phyloP scores from a whole-genome alignment of 2,329 filamentous ascomycete species.

The Aspergillus piperis region DNA sequence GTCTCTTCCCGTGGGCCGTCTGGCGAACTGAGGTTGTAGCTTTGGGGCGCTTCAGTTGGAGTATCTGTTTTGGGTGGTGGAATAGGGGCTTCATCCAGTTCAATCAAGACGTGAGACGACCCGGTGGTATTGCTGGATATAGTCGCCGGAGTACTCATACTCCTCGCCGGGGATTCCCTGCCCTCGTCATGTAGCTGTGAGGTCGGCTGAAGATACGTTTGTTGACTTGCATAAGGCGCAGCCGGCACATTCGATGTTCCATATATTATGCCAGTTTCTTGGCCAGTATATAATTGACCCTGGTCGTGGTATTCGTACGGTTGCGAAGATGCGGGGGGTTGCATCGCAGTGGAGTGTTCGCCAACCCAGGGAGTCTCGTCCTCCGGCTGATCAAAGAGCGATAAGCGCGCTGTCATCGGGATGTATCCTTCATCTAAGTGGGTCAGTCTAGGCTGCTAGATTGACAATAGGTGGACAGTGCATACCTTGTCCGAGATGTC shows the following conservation, averaged over 20 bases:
- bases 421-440: conserved; percentile 39
- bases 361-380: conserved; percentile 32
- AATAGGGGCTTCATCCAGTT: conserved; percentile 24
- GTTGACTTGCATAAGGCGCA: neutral
- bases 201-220: conserved; percentile 8
- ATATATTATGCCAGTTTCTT: conserved; percentile 18
- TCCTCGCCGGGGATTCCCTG: conserved; percentile 21
- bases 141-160: conserved; percentile 24
- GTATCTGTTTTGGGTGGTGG: conserved; percentile 9
- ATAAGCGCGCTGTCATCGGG: conserved; percentile 43
- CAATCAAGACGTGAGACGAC: conserved; percentile 37
- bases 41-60: conserved; percentile 6
- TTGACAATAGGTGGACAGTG: neutral
- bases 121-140: conserved; percentile 29
- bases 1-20: neutral
- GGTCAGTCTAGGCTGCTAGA: conserved; percentile 16
- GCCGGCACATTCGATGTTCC: conserved; percentile 8
- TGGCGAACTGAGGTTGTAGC: neutral
- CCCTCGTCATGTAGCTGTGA: conserved; percentile 13
- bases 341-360: conserved; percentile 18
- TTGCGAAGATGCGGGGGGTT: conserved; percentile 14
- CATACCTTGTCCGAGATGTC: conserved; percentile 35
- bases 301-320: conserved; percentile 1
- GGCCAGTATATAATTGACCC: conserved; percentile 12
- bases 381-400: conserved; percentile 34